Evolutionary conservation across 148 eudicot species (phyloP).

Genomic region (Rhododendron ovatum): DNA sequence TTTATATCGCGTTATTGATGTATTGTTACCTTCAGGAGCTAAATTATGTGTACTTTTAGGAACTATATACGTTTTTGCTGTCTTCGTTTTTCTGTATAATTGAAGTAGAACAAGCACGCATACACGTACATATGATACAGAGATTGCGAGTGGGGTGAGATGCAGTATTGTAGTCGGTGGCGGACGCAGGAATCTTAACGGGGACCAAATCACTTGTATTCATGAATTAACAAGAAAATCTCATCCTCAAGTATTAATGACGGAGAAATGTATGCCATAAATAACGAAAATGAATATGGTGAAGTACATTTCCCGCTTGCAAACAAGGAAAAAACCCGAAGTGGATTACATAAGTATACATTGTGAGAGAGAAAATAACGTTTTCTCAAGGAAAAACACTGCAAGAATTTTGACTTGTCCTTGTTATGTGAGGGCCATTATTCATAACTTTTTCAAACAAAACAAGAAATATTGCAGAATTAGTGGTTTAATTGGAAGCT

Average conservation of each 20-base stretch:
- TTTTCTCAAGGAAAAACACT: background rate
- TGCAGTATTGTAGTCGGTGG: no score
- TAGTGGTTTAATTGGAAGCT: background rate
- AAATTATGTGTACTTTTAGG: background rate
- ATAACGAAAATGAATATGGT: no score
- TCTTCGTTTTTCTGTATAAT: background rate
- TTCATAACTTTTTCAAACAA: background rate
- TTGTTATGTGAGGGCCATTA: background rate
- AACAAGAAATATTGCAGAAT: background rate
- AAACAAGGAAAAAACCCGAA: background rate
- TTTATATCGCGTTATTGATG: background rate
- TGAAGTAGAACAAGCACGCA: no score
- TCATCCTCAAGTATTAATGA: background rate
- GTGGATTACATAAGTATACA: background rate
- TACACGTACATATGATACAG: background rate
- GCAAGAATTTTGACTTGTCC: background rate
- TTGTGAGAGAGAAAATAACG: background rate
- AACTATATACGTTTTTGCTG: background rate
- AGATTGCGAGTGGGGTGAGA: background rate
- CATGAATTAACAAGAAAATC: no score
- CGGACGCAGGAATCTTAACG: no score
- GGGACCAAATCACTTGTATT: no score
- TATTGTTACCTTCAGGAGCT: background rate
- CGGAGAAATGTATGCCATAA: background rate
- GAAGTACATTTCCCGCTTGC: no score